Percentiles rank a stretch among this genome's conserved stretches.
Conservation (phyloP, 306 rosid species). For the Carpinus viminea region DNA sequence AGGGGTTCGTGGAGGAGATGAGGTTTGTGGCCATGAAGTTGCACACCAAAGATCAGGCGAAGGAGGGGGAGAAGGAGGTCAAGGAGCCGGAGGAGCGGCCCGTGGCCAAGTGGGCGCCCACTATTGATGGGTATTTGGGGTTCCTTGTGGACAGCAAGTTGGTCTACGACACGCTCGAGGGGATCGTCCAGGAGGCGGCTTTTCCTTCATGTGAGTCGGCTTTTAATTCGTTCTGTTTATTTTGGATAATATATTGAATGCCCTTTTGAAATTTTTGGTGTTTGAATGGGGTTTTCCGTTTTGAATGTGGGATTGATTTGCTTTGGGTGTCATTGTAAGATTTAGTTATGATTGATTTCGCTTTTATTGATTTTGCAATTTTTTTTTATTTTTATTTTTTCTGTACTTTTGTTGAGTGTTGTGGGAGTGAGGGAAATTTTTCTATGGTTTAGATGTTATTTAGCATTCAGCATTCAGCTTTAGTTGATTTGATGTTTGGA, state of each 20-base stretch:
- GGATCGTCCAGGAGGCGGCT: conserved; percentile 60
- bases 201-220: conserved; percentile 66
- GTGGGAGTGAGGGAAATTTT: background rate
- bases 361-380: background rate
- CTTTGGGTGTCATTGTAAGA: background rate
- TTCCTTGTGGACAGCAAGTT: conserved; percentile 88
- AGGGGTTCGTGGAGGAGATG: conserved; percentile 99
- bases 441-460: background rate
- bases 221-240: background rate
- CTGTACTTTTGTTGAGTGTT: background rate
- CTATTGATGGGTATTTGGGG: conserved; percentile 71
- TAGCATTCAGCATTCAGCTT: background rate
- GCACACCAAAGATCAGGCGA: conserved; percentile 90
- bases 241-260: background rate
- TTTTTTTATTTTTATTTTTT: too few relatives aligned
- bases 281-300: background rate
- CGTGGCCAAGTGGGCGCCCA: conserved; percentile 78
- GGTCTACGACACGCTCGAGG: conserved; percentile 83
- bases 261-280: background rate
- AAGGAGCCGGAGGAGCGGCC: conserved; percentile 69
- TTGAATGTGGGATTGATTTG: too few relatives aligned
- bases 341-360: background rate
- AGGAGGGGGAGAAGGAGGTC: conserved; percentile 83
- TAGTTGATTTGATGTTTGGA: background rate
- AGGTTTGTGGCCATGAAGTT: conserved; percentile 97